Conservation (phyloP, 805 yeast species). For the Suhomyces sp. region DNA sequence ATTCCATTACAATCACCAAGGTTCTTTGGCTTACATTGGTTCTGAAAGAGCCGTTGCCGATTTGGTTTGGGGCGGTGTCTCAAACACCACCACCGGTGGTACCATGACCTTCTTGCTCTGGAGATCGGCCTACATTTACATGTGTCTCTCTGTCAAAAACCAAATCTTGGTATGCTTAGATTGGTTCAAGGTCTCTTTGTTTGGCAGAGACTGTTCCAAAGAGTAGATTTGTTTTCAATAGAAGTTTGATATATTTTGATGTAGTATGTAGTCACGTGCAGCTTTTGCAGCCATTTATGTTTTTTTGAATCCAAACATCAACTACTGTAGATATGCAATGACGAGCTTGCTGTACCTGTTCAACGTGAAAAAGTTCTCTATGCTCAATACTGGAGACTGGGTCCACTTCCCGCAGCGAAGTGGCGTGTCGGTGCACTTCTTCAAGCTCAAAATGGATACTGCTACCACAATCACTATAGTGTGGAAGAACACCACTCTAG, state of each 20-base stretch:
- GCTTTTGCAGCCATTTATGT: constrained; percentile 5
- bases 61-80: constrained; percentile 74
- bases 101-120: constrained; percentile 86
- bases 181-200: constrained; percentile 82
- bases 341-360: neutral
- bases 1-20: constrained; percentile 83
- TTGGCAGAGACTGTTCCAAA: constrained; percentile 92
- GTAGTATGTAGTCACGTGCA: neutral
- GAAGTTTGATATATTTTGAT: neutral
- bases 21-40: constrained; percentile 93
- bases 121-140: constrained; percentile 90
- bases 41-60: constrained; percentile 93
- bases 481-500: constrained; percentile 22
- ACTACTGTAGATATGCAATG: neutral
- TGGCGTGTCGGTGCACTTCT: constrained; percentile 18
- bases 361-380: constrained; percentile 2
- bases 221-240: constrained; percentile 44
- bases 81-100: constrained; percentile 80
- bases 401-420: constrained; percentile 31
- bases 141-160: constrained; percentile 88
- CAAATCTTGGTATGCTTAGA: constrained; percentile 82
- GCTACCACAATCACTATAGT: constrained; percentile 8
- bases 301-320: neutral
- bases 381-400: constrained; percentile 16
- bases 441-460: constrained; percentile 2